A percentile compares a stretch with the other conserved stretches of the same genome.
Conservation (phyloP, 2,329 filamentous ascomycete genomes). For the Phialophora chinensis region DNA sequence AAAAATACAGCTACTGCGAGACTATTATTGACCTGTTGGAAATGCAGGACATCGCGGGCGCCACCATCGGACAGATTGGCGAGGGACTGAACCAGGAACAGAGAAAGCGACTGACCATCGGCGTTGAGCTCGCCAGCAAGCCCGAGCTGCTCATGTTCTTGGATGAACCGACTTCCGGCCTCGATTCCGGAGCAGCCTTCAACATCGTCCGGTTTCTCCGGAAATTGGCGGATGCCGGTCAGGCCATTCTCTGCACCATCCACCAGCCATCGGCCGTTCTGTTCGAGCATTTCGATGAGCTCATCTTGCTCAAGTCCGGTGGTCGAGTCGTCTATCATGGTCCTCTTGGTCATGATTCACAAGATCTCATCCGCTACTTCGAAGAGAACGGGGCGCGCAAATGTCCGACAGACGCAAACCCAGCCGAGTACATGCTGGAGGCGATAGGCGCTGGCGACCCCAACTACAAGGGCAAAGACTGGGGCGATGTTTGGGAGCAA, state of each 20-base stretch:
- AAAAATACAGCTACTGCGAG: slow-evolving; percentile 73
- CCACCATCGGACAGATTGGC: slow-evolving; percentile 65
- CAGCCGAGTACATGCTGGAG: slow-evolving; percentile 57
- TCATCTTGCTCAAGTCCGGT: slow-evolving; percentile 77
- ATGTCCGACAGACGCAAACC: slow-evolving; percentile 60
- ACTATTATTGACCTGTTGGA: slow-evolving; percentile 72
- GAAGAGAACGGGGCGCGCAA: slow-evolving; percentile 64
- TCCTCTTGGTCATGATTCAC: slow-evolving; percentile 78
- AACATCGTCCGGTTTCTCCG: slow-evolving; percentile 67
- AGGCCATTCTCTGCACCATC: slow-evolving; percentile 88
- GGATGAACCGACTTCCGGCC: slow-evolving; percentile 68
- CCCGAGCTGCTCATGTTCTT: slow-evolving; percentile 67
- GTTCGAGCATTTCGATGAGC: slow-evolving; percentile 85
- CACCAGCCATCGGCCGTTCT: slow-evolving; percentile 86
- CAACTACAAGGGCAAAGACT: slow-evolving; percentile 66
- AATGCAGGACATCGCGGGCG: slow-evolving; percentile 70
- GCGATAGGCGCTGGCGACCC: slow-evolving; percentile 68
- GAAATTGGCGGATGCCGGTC: slow-evolving; percentile 72
- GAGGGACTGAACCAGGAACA: slow-evolving; percentile 69
- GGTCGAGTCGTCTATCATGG: slow-evolving; percentile 86
- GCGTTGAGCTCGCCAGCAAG: slow-evolving; percentile 67
- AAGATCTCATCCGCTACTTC: slow-evolving; percentile 68
- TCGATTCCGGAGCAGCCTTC: slow-evolving; percentile 72
- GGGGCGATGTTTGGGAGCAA: slow-evolving; percentile 65
- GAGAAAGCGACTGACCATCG: slow-evolving; percentile 68